These are phyloP conservation scores for Cladosporium sp. DNA, from an alignment of 2,329 filamentous ascomycete species.

Conservation along the genomic window DNA sequence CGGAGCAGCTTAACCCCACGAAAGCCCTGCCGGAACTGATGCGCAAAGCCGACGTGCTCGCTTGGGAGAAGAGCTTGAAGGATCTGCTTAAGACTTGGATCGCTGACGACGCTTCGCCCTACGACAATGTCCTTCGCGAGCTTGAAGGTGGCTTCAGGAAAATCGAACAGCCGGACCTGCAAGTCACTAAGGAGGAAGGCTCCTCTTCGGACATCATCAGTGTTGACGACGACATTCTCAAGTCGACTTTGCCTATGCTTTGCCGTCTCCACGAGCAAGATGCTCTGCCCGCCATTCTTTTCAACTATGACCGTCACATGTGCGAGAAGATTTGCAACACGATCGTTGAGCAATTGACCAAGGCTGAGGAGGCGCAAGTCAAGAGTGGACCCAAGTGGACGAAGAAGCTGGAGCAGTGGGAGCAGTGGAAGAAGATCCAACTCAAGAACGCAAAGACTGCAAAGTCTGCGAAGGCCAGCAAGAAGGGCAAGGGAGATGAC, in stretches of 20 bases:
- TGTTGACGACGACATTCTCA: slow-evolving; percentile 25
- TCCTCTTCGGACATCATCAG: slow-evolving; percentile 7
- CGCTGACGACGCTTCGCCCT: slow-evolving; percentile 47
- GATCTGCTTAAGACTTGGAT: slow-evolving; percentile 55
- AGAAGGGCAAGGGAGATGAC: slow-evolving; percentile 35
- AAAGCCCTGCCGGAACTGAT: slow-evolving; percentile 48
- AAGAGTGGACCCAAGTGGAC: slow-evolving; percentile 54
- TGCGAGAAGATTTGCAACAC: slow-evolving; percentile 56
- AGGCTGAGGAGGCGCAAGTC: slow-evolving; percentile 53
- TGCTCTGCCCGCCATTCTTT: slow-evolving; percentile 67
- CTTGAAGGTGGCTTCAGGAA: slow-evolving; percentile 33
- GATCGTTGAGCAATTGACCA: slow-evolving; percentile 48
- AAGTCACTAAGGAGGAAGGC: slow-evolving; percentile 19
- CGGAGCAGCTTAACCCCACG: slow-evolving; percentile 44
- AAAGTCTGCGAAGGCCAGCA: slow-evolving; percentile 33
- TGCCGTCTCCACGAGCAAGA: slow-evolving; percentile 55
- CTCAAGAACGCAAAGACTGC: slow-evolving; percentile 32
- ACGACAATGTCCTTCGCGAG: slow-evolving; percentile 45
- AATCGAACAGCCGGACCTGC: slow-evolving; percentile 19
- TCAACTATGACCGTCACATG: slow-evolving; percentile 64
- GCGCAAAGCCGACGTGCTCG: slow-evolving; percentile 58
- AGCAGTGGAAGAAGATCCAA: slow-evolving; percentile 49
- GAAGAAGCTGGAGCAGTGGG: slow-evolving; percentile 51
- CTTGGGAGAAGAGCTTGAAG: slow-evolving; percentile 61
- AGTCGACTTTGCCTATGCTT: slow-evolving; percentile 52